Conservation (phyloP, 2,329 filamentous ascomycete species). For the Coniochaeta sp. region DNA sequence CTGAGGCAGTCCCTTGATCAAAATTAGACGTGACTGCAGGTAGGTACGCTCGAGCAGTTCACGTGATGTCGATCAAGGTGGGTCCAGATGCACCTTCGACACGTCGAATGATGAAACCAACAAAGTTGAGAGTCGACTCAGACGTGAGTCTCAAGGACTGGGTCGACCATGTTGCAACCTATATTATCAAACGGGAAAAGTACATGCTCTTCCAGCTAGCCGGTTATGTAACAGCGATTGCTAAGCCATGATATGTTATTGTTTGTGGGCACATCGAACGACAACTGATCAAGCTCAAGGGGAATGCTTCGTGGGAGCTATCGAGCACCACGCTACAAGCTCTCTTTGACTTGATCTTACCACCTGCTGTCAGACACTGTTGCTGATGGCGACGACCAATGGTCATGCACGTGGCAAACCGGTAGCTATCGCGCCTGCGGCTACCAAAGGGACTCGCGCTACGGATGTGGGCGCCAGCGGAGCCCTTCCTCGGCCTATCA, state of each 20-base stretch:
- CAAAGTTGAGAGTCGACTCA: too few relatives aligned
- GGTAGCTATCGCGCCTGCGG: slow-evolving; percentile 3
- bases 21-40: too few relatives aligned
- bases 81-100: too few relatives aligned
- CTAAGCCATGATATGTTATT: not conserved
- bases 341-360: not conserved
- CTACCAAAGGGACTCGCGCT: not conserved
- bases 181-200: too few relatives aligned
- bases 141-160: too few relatives aligned
- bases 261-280: not conserved
- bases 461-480: not conserved
- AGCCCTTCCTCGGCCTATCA: not conserved
- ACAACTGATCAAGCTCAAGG: not conserved
- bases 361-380: not conserved
- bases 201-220: not conserved
- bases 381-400: not conserved
- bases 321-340: too few relatives aligned
- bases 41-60: too few relatives aligned
- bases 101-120: too few relatives aligned
- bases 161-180: too few relatives aligned
- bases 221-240: not conserved
- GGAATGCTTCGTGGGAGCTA: not conserved
- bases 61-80: too few relatives aligned
- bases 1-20: too few relatives aligned
- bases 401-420: not conserved